Evolutionary conservation across 257 asterid genomes (phyloP).

Genomic region (Gynochthodes officinalis): DNA sequence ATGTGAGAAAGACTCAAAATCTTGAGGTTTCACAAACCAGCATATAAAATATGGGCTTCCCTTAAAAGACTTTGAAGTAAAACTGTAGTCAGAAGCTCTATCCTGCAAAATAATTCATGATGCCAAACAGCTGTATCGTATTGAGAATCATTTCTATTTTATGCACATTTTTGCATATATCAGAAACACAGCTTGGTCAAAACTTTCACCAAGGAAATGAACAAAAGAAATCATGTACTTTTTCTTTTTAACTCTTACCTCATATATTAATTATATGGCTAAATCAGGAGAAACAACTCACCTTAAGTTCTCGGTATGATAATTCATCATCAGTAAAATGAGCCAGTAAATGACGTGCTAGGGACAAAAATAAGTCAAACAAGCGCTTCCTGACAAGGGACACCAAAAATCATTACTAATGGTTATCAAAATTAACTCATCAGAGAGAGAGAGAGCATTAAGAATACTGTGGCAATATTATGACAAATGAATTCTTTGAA

Average conservation of each 20-base stretch:
- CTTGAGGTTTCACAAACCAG: constrained; percentile 70
- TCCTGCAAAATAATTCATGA: constrained; percentile 41
- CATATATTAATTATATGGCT: neutral
- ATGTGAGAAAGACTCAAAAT: constrained; percentile 50
- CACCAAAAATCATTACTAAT: neutral
- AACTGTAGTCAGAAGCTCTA: constrained; percentile 46
- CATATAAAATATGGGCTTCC: constrained; percentile 57
- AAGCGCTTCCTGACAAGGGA: constrained; percentile 56
- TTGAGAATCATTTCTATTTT: neutral
- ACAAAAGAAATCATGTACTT: neutral
- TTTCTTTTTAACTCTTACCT: neutral
- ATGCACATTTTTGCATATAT: neutral
- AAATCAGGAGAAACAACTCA: constrained; percentile 21
- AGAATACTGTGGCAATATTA: neutral
- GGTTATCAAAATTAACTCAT: neutral
- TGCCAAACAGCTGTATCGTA: neutral
- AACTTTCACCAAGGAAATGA: neutral
- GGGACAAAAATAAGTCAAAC: constrained; percentile 45
- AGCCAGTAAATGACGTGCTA: constrained; percentile 31
- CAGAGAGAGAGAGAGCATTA: neutral
- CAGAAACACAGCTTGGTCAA: no score
- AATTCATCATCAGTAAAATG: constrained; percentile 26
- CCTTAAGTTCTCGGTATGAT: constrained; percentile 76
- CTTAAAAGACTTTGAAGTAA: constrained; percentile 63
- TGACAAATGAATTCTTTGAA: neutral